Base-by-base conservation (phyloP, 23 red algal species). In the Cyanidioschyzon merolae region DNA sequence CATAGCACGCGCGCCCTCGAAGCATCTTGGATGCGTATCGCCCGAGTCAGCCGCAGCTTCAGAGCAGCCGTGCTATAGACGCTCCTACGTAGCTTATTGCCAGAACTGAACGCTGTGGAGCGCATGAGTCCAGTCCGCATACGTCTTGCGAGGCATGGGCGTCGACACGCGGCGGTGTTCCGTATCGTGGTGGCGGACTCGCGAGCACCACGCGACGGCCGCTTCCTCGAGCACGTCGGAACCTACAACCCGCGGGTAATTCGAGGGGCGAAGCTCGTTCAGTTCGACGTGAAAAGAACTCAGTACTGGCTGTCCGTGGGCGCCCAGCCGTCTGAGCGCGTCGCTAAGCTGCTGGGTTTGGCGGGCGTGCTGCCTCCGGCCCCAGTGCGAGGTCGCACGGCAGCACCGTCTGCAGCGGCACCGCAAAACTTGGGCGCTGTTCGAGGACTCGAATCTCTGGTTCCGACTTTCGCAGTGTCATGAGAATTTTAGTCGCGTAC, bases 281-380 rank as follows among this genome's bases (percentile, higher is more conserved):
- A 75, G 32, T 79, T 95, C 1, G 74, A 95, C 74, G 83, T 95
- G 37, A 67, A 68, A 40, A 74, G 91, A 29, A 90, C 87, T 67
- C 84, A 85, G 30, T 87, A 89, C 75, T 95, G 91, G 91, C 18
- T 95, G 29, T 75, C 82, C 25, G 85, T 88, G 18, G 91, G 91
- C 35, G 91, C 91, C 0, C 86, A 89, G 39, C 85, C 91, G 1
- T 75, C 79, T 21, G 84, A 95, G 63, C 63, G 63, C 12, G 63
- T 71, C 63, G 63, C 63, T 3, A 71, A 71, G 32, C 63, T 71
- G 63, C 63, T 71, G 12, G 63, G 63, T 27, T 7, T 71, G 12
- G 63, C 63, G 3, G 63, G 63, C 29, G 63, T 71, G 63, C 12
- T 71, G 29, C 63, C 63, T 3, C 63, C 29, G 12, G 63, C 63